Evolutionary conservation across 1,139 yeast genomes (phyloP).

Genomic region (Citeromyces siamensis): DNA sequence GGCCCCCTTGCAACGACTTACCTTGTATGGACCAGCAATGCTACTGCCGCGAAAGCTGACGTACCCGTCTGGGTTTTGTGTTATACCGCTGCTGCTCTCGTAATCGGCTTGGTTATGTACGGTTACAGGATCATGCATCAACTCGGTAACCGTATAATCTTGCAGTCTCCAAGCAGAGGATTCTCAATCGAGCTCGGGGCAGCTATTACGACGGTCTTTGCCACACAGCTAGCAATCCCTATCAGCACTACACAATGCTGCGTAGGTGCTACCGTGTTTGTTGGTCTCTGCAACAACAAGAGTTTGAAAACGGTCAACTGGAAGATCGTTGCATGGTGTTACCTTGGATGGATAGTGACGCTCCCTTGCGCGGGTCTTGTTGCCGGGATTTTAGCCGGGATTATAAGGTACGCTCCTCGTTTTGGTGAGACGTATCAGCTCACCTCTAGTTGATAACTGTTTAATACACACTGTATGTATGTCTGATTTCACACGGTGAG

Average conservation of each 20-base stretch:
- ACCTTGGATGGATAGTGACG: slow-evolving; percentile 62
- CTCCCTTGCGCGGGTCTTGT: slow-evolving; percentile 65
- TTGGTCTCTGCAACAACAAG: slow-evolving; percentile 53
- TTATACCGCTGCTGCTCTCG: slow-evolving; percentile 57
- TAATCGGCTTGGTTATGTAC: slow-evolving; percentile 59
- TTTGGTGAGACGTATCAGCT: background rate
- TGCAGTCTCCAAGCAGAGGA: slow-evolving; percentile 77
- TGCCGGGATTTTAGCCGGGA: slow-evolving; percentile 56
- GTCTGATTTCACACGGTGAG: background rate
- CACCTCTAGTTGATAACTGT: background rate
- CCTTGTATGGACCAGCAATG: slow-evolving; percentile 45
- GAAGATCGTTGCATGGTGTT: slow-evolving; percentile 68
- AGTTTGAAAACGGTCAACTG: slow-evolving; percentile 59
- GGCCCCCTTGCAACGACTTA: slow-evolving; percentile 66
- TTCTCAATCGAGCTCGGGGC: slow-evolving; percentile 72
- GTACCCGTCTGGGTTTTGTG: slow-evolving; percentile 67
- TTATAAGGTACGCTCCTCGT: slow-evolving; percentile 56
- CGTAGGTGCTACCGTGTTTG: slow-evolving; percentile 71
- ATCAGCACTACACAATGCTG: slow-evolving; percentile 72
- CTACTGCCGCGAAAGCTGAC: slow-evolving; percentile 32
- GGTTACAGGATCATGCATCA: slow-evolving; percentile 64
- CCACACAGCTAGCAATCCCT: slow-evolving; percentile 61
- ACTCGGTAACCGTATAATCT: slow-evolving; percentile 64
- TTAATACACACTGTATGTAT: background rate
- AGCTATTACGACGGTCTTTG: slow-evolving; percentile 65